A percentile compares a stretch with the other conserved stretches of the same genome.
Evolutionary conservation across 352 stramenopile species (phyloP).

Genomic region (Peronosclerospora sorghi): DNA sequence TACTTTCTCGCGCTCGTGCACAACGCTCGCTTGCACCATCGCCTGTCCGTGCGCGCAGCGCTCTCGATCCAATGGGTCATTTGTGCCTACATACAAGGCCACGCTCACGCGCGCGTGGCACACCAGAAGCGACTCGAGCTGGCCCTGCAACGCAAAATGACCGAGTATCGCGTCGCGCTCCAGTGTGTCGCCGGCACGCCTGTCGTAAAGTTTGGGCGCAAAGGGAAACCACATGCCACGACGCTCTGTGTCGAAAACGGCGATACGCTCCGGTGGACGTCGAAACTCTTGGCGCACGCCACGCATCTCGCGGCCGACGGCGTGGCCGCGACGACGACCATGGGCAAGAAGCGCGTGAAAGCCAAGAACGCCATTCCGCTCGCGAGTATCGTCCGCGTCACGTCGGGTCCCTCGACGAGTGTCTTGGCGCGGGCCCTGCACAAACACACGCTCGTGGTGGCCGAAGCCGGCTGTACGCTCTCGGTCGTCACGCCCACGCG

Average conservation of each 20-base stretch:
- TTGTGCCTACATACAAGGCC: slow-evolving; percentile 39
- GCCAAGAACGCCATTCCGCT: slow-evolving; percentile 56
- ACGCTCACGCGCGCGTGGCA: slow-evolving; percentile 28
- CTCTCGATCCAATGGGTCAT: slow-evolving; percentile 59
- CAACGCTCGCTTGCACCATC: slow-evolving; percentile 15
- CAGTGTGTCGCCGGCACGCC: slow-evolving; percentile 62
- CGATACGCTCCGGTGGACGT: slow-evolving; percentile 71
- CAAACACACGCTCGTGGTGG: slow-evolving; percentile 45
- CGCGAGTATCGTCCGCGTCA: slow-evolving; percentile 44
- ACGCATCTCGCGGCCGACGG: slow-evolving; percentile 21
- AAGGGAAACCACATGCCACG: slow-evolving; percentile 63
- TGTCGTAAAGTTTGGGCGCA: slow-evolving; percentile 74
- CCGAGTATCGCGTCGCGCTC: slow-evolving; percentile 70
- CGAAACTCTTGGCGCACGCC: slow-evolving; percentile 41
- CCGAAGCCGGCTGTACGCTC: slow-evolving; percentile 61
- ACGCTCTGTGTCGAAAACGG: slow-evolving; percentile 71
- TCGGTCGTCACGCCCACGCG: slow-evolving; percentile 64
- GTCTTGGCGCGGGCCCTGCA: slow-evolving; percentile 55
- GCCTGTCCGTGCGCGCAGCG: slow-evolving; percentile 19
- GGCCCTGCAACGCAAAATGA: slow-evolving; percentile 69
- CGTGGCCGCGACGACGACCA: slow-evolving; percentile 24
- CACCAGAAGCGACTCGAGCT: slow-evolving; percentile 38
- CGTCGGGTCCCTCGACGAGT: slow-evolving; percentile 43
- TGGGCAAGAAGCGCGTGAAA: slow-evolving; percentile 33
- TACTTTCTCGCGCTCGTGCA: slow-evolving; percentile 62